Evolutionary conservation across 2,329 filamentous ascomycete species (phyloP).

Genomic region (Tympanopsis confertula): DNA sequence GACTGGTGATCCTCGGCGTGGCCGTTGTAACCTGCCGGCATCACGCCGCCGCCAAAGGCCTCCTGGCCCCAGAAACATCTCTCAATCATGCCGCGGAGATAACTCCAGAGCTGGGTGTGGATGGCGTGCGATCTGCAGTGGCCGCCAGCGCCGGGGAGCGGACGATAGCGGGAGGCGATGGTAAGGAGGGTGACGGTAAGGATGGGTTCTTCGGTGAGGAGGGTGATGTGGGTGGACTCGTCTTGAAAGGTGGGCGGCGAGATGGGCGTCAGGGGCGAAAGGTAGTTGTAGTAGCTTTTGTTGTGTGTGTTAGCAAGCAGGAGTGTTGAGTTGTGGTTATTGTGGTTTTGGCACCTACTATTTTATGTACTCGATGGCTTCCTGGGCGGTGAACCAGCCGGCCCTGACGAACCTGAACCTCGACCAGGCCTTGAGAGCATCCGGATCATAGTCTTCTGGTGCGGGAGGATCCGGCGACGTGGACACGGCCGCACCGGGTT

Average conservation of each 20-base stretch:
- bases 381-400: slow-evolving; percentile 88
- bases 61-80: slow-evolving; percentile 92
- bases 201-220: slow-evolving; percentile 85
- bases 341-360: slow-evolving; percentile 45
- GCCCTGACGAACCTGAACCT: slow-evolving; percentile 89
- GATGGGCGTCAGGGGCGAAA: slow-evolving; percentile 86
- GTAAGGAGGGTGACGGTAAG: slow-evolving; percentile 83
- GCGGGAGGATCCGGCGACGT: slow-evolving; percentile 30
- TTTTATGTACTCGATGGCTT: slow-evolving; percentile 86
- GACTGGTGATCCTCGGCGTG: slow-evolving; percentile 43
- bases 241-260: slow-evolving; percentile 81
- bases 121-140: slow-evolving; percentile 79
- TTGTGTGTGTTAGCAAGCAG: slow-evolving; percentile 5
- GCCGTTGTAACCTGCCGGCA: slow-evolving; percentile 53
- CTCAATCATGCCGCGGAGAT: slow-evolving; percentile 89
- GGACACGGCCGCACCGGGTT: slow-evolving; percentile 28
- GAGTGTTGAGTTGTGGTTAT: background rate
- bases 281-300: slow-evolving; percentile 71
- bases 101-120: slow-evolving; percentile 90
- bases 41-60: slow-evolving; percentile 77
- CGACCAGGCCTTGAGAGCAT: slow-evolving; percentile 78
- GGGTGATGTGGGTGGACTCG: slow-evolving; percentile 64
- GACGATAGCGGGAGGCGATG: slow-evolving; percentile 77
- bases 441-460: slow-evolving; percentile 41
- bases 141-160: slow-evolving; percentile 67